These are phyloP conservation scores for Xylariaceae sp. DNA, from an alignment of 2,329 filamentous ascomycete species.

Conservation along the genomic window DNA sequence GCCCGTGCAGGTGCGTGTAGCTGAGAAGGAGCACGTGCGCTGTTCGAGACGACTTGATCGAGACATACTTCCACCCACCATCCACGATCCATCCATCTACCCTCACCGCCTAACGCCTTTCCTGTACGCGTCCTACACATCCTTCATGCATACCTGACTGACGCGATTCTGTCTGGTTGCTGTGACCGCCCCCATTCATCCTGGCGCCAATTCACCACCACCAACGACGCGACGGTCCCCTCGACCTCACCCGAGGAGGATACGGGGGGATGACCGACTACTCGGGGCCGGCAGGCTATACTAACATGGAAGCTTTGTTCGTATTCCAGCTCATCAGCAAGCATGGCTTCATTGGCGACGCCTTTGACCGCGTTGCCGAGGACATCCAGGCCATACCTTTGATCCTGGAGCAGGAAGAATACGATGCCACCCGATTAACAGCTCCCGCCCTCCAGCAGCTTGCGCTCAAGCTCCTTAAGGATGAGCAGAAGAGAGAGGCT, in stretches of 20 bases:
- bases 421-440: slow-evolving; percentile 69
- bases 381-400: slow-evolving; percentile 69
- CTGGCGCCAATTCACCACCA: slow-evolving; percentile 54
- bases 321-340: slow-evolving; percentile 75
- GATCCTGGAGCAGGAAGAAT: slow-evolving; percentile 65
- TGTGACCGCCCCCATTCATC: slow-evolving; percentile 34
- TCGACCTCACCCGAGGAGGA: slow-evolving; percentile 54
- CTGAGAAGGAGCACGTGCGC: no score
- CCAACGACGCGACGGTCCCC: slow-evolving; percentile 50
- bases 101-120: slow-evolving; percentile 6
- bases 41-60: no score
- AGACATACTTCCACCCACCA: no score
- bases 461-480: slow-evolving; percentile 71
- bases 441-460: slow-evolving; percentile 75
- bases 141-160: slow-evolving; percentile 6
- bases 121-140: slow-evolving; percentile 25
- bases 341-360: slow-evolving; percentile 60
- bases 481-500: slow-evolving; percentile 60
- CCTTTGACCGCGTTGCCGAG: slow-evolving; percentile 70
- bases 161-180: slow-evolving; percentile 7
- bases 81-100: no score
- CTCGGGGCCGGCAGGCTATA: slow-evolving; percentile 59
- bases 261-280: slow-evolving; percentile 55
- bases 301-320: slow-evolving; percentile 79
- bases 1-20: no score